Conservation (phyloP, 305 asterid species). For the Fraxinus albicans region DNA sequence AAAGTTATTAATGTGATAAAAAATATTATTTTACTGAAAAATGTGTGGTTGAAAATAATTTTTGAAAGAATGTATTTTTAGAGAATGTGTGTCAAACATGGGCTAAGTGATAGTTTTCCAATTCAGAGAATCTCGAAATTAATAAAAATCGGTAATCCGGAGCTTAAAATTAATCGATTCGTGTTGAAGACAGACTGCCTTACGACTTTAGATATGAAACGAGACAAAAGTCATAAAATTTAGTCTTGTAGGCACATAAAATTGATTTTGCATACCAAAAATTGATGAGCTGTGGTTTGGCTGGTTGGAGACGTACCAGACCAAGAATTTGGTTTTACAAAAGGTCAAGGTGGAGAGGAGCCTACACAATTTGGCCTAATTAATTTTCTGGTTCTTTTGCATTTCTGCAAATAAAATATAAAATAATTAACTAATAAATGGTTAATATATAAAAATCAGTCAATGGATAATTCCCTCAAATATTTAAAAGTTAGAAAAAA, state of each 20-base stretch:
- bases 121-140: background rate
- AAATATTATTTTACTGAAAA: too few relatives aligned
- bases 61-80: too few relatives aligned
- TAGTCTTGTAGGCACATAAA: background rate
- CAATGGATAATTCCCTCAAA: background rate
- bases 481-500: background rate
- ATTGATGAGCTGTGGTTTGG: background rate
- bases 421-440: background rate
- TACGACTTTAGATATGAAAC: background rate
- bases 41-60: too few relatives aligned
- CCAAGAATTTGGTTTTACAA: background rate
- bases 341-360: constrained; percentile 25
- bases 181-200: background rate
- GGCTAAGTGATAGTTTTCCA: too few relatives aligned
- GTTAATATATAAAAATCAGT: background rate
- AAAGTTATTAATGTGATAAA: too few relatives aligned
- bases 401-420: constrained; percentile 19
- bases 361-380: constrained; percentile 33
- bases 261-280: background rate
- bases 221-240: background rate
- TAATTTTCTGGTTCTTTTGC: constrained; percentile 22
- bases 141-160: too few relatives aligned
- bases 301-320: background rate
- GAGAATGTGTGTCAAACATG: too few relatives aligned
- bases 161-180: background rate